Percentiles rank a stretch among this genome's conserved stretches.
Evolutionary conservation across 83 land plant genomes (phyloP).

Genomic region (Larix sibirica): DNA sequence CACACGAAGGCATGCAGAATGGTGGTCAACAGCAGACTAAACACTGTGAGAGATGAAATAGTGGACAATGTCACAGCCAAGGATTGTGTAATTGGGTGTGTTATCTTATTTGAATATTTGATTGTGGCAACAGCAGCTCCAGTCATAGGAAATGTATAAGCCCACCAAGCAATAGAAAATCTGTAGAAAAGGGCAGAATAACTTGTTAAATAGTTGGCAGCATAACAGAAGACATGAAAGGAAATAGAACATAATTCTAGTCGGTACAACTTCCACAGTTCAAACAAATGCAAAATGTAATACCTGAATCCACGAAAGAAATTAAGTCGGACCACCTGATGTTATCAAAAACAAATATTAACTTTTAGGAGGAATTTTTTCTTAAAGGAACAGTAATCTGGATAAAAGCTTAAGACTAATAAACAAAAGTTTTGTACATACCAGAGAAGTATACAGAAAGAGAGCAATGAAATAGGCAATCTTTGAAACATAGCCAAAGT

Average conservation of each 20-base stretch:
- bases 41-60: slow-evolving; percentile 45
- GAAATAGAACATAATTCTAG: not conserved
- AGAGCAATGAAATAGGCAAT: slow-evolving; percentile 73
- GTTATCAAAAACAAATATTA: not conserved
- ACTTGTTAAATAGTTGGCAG: not conserved
- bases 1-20: slow-evolving; percentile 62
- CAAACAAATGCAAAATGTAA: not conserved
- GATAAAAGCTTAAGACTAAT: not conserved
- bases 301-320: slow-evolving; percentile 82
- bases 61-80: slow-evolving; percentile 40
- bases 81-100: slow-evolving; percentile 30
- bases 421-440: slow-evolving; percentile 22
- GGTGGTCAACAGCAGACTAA: slow-evolving; percentile 49
- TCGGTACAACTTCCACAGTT: not conserved
- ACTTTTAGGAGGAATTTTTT: not conserved
- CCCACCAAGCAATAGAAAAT: slow-evolving; percentile 93
- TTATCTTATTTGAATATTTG: slow-evolving; percentile 48
- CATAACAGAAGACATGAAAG: too few relatives aligned
- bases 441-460: slow-evolving; percentile 79
- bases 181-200: slow-evolving; percentile 21
- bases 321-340: slow-evolving; percentile 65
- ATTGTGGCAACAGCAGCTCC: slow-evolving; percentile 76
- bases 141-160: slow-evolving; percentile 84
- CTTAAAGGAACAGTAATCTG: not conserved
- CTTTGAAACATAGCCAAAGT: slow-evolving; percentile 63